Base-by-base conservation (phyloP, 768 basidiomycete genomes). In the Lactarius pseudohatsudake region DNA sequence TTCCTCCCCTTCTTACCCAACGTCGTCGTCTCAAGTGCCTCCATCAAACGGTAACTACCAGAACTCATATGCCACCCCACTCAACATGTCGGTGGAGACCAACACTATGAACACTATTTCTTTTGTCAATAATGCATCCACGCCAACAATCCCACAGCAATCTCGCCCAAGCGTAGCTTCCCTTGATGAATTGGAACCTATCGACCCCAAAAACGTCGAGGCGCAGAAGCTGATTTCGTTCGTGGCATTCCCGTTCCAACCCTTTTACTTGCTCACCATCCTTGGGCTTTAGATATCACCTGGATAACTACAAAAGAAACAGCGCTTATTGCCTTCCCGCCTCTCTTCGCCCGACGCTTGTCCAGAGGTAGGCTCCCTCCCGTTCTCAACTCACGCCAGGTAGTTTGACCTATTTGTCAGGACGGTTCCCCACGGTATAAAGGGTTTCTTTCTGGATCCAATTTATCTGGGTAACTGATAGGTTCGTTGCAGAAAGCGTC, bases 301-400 rank as follows among this genome's bases (percentile, higher is more conserved):
- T 98, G 58, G 91, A 94, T 71, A 96, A 96, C 72, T 94, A 87
- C 75, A 89, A 87, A 74, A 81, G 90, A 67, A 96, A 96, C 72
- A 88, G 87, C 50, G 83, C 85, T 13, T 98, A 98, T 74, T 92
- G 90, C 72, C 80, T 98, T 7, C 96, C 96, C 0, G 86, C 91
- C 2, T 95, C 93, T 15, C 79, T 98, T 57, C 85, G 91, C 6
- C 94, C 94, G 1, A 94, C 94, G 5, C 77, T 90, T n/a, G 87
- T 95, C 15, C 96, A 98, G 77, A 86, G 89, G 84, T 90, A 76
- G 57, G 79, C 41, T 57, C 28, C 40, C 54, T 56, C 56, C 53
- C 61, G 18, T 26, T 57, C 36, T 30, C 56, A 2, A 45, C 20
- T 20, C n/a, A 16, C 47, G 57, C 28, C 45, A 43, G 18, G 15